phyloP scores from a whole-genome alignment of 495 filamentous ascomycete genomes.

The Neurospora cerealis region DNA sequence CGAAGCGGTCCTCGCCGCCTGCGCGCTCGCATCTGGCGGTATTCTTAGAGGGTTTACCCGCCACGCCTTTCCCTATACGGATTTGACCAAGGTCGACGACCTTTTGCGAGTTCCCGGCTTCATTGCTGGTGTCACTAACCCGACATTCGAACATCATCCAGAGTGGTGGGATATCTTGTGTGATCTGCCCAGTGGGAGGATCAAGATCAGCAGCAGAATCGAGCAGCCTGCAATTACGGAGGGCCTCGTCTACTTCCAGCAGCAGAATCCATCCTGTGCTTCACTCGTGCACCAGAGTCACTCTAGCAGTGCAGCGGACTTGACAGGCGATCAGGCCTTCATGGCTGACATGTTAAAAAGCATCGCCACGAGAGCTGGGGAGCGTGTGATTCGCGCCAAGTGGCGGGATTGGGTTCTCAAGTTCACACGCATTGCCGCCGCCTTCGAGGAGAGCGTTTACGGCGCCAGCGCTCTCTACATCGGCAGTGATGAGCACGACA shows the following conservation, averaged over 20 bases:
- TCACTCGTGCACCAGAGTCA: conserved; percentile 30
- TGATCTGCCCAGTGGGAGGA: conserved; percentile 81
- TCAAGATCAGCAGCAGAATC: conserved; percentile 83
- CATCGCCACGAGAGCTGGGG: conserved; percentile 77
- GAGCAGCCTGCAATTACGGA: conserved; percentile 70
- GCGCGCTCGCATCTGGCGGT: conserved; percentile 88
- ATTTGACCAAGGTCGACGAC: conserved; percentile 95
- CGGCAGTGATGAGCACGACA: conserved; percentile 59
- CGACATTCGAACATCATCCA: conserved; percentile 84
- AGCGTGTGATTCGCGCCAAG: conserved; percentile 80
- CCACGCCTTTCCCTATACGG: conserved; percentile 98
- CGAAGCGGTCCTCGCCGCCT: conserved; percentile 88
- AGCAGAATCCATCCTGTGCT: conserved; percentile 54
- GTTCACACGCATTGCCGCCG: conserved; percentile 84
- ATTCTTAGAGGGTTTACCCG: conserved; percentile 89
- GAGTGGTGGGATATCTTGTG: conserved; percentile 99
- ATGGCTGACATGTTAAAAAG: conserved; percentile 77
- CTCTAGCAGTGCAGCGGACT: conserved; percentile 38
- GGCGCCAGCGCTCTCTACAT: conserved; percentile 86
- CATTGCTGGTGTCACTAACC: conserved; percentile 96
- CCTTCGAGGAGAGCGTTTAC: conserved; percentile 92
- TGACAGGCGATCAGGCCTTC: conserved; percentile 83
- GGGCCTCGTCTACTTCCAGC: conserved; percentile 74
- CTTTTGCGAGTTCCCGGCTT: conserved; percentile 92
- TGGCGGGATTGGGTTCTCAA: conserved; percentile 84